phyloP scores from a whole-genome alignment of 2,329 filamentous ascomycete genomes.

The Calonectria fujianensis region DNA sequence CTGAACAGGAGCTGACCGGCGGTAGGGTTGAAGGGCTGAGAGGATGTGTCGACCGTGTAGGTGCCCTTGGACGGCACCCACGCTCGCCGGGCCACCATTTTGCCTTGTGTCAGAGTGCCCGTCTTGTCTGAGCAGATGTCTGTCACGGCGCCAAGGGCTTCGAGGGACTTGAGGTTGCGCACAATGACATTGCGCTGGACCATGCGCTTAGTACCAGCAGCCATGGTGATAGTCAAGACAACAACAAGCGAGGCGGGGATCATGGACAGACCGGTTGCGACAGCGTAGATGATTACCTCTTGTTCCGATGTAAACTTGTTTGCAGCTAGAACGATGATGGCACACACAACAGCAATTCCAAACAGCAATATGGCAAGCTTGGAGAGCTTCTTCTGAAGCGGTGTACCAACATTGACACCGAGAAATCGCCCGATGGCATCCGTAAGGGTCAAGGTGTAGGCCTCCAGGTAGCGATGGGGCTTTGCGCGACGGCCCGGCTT shows the following conservation, averaged over 20 bases:
- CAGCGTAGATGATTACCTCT: constrained; percentile 76
- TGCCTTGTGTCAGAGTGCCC: constrained; percentile 72
- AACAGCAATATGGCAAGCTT: constrained; percentile 81
- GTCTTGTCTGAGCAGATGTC: constrained; percentile 76
- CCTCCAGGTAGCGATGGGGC: constrained; percentile 58
- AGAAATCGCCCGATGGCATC: constrained; percentile 79
- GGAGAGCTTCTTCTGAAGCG: constrained; percentile 81
- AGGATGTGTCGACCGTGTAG: constrained; percentile 69
- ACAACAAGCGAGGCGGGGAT: constrained; percentile 69
- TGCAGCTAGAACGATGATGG: constrained; percentile 80
- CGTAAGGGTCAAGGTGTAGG: constrained; percentile 63
- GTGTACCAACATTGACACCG: constrained; percentile 81
- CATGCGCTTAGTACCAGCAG: constrained; percentile 72
- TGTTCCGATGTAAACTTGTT: constrained; percentile 73
- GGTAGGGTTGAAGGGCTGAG: constrained; percentile 75
- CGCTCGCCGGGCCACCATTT: constrained; percentile 73
- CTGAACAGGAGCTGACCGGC: constrained; percentile 67
- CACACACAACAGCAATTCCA: constrained; percentile 79
- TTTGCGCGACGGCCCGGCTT: constrained; percentile 64
- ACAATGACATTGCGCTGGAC: constrained; percentile 72
- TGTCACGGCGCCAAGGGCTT: constrained; percentile 76
- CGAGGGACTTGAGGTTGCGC: constrained; percentile 70
- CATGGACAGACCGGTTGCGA: constrained; percentile 69
- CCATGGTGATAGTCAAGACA: constrained; percentile 77
- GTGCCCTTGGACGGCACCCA: constrained; percentile 70